Conservation (phyloP, 805 yeast species). For the Candida nanaspora region DNA sequence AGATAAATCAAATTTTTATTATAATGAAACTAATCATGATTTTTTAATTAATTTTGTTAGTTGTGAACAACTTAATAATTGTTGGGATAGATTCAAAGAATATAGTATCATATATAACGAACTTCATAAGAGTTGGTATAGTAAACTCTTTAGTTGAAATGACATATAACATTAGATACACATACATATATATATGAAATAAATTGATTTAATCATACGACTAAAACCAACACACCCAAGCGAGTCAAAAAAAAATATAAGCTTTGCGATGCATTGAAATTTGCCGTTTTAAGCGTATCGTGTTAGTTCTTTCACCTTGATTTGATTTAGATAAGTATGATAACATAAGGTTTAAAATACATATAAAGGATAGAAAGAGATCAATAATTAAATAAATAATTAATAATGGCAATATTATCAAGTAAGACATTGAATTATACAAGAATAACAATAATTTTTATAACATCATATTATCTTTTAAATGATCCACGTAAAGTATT, state of each 20-base stretch:
- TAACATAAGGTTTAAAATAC: too few species aligned
- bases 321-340: too few species aligned
- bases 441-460: conserved; percentile 13
- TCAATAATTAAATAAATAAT: too few species aligned
- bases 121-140: conserved; percentile 26
- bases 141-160: conserved; percentile 9
- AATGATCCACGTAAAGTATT: conserved; percentile 18
- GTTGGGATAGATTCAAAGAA: conserved; percentile 34
- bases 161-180: too few species aligned
- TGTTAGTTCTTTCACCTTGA: too few species aligned
- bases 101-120: conserved; percentile 24
- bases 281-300: too few species aligned
- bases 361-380: too few species aligned
- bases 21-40: conserved; percentile 29
- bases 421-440: conserved; percentile 16
- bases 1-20: conserved; percentile 24
- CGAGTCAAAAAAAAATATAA: too few species aligned
- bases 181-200: too few species aligned
- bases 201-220: too few species aligned
- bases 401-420: conserved; percentile 23
- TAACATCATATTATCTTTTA: conserved; percentile 16
- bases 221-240: too few species aligned
- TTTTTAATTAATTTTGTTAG: conserved; percentile 33
- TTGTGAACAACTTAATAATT: conserved; percentile 29
- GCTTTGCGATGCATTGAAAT: too few species aligned